Evolutionary conservation across 768 basidiomycete species (phyloP), one percentile per base, ranked within the genome.

Genomic region (Saitozyma podzolica): DNA sequence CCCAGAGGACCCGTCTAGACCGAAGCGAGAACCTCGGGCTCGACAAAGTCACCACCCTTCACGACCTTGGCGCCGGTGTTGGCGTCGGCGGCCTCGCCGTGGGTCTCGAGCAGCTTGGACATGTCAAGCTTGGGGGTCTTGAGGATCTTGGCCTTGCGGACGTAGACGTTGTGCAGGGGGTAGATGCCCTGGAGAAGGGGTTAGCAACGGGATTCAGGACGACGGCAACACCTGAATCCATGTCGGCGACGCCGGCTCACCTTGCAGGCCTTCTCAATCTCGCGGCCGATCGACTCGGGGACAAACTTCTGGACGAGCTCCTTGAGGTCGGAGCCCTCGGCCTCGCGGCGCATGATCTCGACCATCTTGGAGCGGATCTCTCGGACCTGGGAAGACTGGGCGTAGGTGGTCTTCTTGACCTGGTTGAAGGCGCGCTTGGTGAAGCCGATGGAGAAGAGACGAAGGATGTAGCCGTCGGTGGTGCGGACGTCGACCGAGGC

Each of bases 281-380:
- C 96, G 72, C 94, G 88, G 71, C 96, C 96, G 75, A 99, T 98
- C 66, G 91, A 92, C 83, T 99, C 96, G 40, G 96, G 95, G 50
- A 98, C 88, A 80, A 99, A 96, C 86, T 99, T 99, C 84, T 93
- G 91, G 64, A 98, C 93, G 68, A 82, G 71, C 70, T 78, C 75
- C 88, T 98, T 98, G 82, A 99, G 83, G 82, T 98, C 96, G 79
- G 91, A 92, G 75, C 88, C 91, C 61, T 90, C 85, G 54, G 93
- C 91, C 83, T 99, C 96, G 67, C 94, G 87, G 61, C 87, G 93
- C 78, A 79, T 79, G 70, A 79, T 80, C 68, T 80, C 96, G 74
- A 97, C 92, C 96, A 99, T 99, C 87, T 98, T 98, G 81, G 91
- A 91, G 81, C 96, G 85, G 81, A 99, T 98, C 85, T 96, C 95